phyloP scores from a whole-genome alignment of 2,329 filamentous ascomycete species.

The Ascochyta clinopodiicola region DNA sequence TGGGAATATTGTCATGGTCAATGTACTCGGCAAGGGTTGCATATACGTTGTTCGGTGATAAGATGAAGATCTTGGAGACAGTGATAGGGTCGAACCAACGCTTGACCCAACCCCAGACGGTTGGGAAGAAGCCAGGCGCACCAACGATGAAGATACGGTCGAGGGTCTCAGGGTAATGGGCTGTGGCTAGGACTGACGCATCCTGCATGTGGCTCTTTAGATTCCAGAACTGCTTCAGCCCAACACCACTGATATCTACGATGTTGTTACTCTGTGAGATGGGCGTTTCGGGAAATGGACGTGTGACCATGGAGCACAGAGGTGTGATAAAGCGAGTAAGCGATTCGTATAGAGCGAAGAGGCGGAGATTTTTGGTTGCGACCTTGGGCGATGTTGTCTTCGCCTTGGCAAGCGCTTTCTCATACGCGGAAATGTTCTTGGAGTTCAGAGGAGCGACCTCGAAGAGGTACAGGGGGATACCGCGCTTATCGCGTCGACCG shows the following conservation, averaged over 20 bases:
- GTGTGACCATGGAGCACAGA: conserved; percentile 78
- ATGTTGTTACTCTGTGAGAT: conserved; percentile 95
- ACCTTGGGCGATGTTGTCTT: conserved; percentile 67
- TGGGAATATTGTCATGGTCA: conserved; percentile 81
- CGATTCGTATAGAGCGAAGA: conserved; percentile 95
- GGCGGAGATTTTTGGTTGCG: conserved; percentile 76
- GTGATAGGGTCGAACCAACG: conserved; percentile 91
- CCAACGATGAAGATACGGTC: conserved; percentile 89
- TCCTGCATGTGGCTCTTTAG: conserved; percentile 93
- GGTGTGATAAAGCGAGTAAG: conserved; percentile 87
- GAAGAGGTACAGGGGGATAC: conserved; percentile 91
- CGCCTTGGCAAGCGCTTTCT: conserved; percentile 67
- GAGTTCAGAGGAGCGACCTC: conserved; percentile 83
- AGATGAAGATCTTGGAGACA: conserved; percentile 89
- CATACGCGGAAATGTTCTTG: conserved; percentile 81
- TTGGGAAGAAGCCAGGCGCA: conserved; percentile 88
- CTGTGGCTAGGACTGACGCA: conserved; percentile 84
- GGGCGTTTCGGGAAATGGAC: conserved; percentile 78
- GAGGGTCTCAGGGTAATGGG: conserved; percentile 93
- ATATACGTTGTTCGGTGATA: conserved; percentile 74
- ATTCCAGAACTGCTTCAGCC: conserved; percentile 95
- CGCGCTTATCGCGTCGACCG: conserved; percentile 84
- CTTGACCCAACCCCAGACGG: conserved; percentile 94
- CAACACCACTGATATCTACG: conserved; percentile 87
- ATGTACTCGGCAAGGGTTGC: conserved; percentile 82